Conservation (phyloP, 257 asterid genomes). For the Solanum chiquidenum region DNA sequence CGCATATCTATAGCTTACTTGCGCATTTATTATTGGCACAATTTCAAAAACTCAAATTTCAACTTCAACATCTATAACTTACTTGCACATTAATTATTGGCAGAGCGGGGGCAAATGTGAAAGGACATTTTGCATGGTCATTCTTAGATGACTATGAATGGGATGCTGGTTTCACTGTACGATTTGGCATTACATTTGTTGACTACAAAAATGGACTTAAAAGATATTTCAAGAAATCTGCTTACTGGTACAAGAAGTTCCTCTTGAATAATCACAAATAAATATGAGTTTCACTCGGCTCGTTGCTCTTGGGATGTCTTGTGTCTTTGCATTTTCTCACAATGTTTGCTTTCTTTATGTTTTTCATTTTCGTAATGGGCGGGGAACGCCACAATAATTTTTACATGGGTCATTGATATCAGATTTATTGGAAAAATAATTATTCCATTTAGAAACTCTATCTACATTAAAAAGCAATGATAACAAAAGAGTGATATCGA, state of each 20-base stretch:
- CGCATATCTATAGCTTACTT: too few relatives aligned
- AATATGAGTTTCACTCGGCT: not conserved
- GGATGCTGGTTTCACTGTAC: constrained; percentile 19
- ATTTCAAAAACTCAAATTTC: not conserved
- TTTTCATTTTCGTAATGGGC: too few relatives aligned
- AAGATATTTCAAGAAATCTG: constrained; percentile 12
- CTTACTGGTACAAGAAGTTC: constrained; percentile 19
- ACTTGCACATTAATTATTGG: not conserved
- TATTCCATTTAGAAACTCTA: not conserved
- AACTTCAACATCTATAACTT: not conserved
- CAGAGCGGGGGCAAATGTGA: constrained; percentile 24
- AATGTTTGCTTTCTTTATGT: not conserved
- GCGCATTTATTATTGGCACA: not conserved
- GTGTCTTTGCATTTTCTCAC: not conserved
- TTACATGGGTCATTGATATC: not conserved
- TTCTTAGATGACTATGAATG: constrained; percentile 19
- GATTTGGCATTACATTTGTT: constrained; percentile 13
- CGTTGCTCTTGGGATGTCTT: not conserved
- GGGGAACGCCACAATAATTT: not conserved
- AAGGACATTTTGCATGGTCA: constrained; percentile 22
- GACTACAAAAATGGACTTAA: constrained; percentile 11
- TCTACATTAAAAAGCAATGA: not conserved
- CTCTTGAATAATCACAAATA: not conserved
- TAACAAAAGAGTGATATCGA: not conserved
- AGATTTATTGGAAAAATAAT: not conserved